These are phyloP conservation scores for Saturnispora besseyi DNA, from an alignment of 805 yeast species.

Conservation along the genomic window DNA sequence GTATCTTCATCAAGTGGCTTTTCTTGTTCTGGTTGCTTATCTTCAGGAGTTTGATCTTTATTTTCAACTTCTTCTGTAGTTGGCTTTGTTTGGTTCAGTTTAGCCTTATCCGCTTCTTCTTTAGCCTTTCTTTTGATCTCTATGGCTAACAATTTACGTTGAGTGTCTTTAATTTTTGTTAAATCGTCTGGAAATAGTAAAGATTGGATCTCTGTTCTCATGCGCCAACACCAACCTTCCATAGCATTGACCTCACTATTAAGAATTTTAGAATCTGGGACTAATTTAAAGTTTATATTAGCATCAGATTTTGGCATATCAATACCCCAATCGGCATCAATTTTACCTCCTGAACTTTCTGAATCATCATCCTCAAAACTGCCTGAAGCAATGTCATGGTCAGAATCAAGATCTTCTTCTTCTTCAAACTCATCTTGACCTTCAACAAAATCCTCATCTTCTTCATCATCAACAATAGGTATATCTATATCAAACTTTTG, in stretches of 20 bases:
- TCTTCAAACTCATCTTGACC: constrained; percentile 8
- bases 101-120: constrained; percentile 4
- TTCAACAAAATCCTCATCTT: constrained; percentile 10
- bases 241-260: constrained; percentile 18
- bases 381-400: background rate
- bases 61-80: background rate
- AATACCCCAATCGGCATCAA: constrained; percentile 23
- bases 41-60: background rate
- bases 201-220: constrained; percentile 21
- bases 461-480: constrained; percentile 5
- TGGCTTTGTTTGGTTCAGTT: background rate
- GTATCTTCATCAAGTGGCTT: background rate
- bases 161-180: constrained; percentile 2
- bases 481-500: constrained; percentile 7
- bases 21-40: constrained; percentile 3
- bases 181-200: constrained; percentile 16
- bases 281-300: constrained; percentile 11
- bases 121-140: constrained; percentile 3
- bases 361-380: background rate
- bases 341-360: constrained; percentile 8
- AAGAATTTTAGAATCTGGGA: constrained; percentile 18
- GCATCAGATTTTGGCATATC: constrained; percentile 11
- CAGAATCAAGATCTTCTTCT: constrained; percentile 9
- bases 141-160: constrained; percentile 1
- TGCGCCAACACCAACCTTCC: constrained; percentile 16